phyloP scores from a whole-genome alignment of 768 basidiomycete species.

The Auriscalpium microsporum region DNA sequence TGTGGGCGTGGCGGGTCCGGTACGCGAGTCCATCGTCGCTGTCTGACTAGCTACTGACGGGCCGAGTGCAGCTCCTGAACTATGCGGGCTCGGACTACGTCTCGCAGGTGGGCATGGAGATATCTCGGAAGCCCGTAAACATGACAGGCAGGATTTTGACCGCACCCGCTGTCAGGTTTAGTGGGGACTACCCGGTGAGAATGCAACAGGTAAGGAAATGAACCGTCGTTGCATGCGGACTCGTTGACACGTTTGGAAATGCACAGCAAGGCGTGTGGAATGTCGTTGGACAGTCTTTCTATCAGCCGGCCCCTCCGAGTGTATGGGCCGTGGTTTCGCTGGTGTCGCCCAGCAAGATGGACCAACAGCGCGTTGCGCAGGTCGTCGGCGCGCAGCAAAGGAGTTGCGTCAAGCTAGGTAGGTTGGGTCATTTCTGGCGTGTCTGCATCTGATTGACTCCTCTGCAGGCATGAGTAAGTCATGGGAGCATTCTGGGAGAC shows the following conservation, averaged over 20 bases:
- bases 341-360: background rate
- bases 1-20: constrained; percentile 7
- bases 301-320: constrained; percentile 1
- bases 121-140: constrained; percentile 5
- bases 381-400: no score
- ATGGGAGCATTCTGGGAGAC: background rate
- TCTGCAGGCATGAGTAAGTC: background rate
- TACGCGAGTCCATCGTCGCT: background rate
- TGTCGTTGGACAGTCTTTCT: constrained; percentile 9
- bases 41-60: background rate
- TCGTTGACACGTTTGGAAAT: background rate
- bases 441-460: background rate
- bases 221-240: background rate
- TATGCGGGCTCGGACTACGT: constrained; percentile 11
- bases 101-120: constrained; percentile 8
- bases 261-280: constrained; percentile 11
- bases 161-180: constrained; percentile 9
- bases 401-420: no score
- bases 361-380: no score
- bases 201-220: background rate
- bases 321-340: constrained; percentile 9
- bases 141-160: constrained; percentile 6
- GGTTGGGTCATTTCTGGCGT: background rate
- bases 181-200: background rate
- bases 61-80: constrained; percentile 9